Base-by-base conservation (phyloP, 2,329 filamentous ascomycete species). In the Thyridium curvatum region DNA sequence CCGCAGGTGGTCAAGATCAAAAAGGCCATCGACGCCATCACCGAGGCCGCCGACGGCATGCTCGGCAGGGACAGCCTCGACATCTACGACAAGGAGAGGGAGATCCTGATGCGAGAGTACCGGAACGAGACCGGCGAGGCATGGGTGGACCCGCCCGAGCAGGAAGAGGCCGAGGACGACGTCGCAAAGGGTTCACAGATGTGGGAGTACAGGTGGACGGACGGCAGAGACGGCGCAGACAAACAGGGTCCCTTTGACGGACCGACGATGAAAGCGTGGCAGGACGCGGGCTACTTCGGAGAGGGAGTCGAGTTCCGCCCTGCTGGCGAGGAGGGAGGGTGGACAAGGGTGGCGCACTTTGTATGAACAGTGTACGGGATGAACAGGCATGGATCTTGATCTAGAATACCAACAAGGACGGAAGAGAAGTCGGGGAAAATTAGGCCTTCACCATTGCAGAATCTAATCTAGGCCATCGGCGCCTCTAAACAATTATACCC, bases 191-290 rank as follows among this genome's bases (percentile, higher is more conserved):
- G 38, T 14, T 45, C 34, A 35, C 65, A 51, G 43, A 75, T 78
- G 70, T 98, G 91, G 90, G 86, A 97, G 61, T 98, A 88, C 59
- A 77, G 87, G 42, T 98, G 93, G 93, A 82, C 80, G 30, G 89
- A 95, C 58, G 87, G 86, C 14, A 74, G 89, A 31, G 91, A 95
- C 54, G 84, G 79, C 18, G 86, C 77, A 10, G 74, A 78, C 35
- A 75, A 77, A 41, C 88, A 98, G 60, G 93, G 93, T 0, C 91
- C 93, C 0, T 98, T 89, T 59, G 88, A 96, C 55, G 77, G 74
- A 8, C 60, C 72, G 5, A 91, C 84, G 30, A 97, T 98, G 93
- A 78, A 81, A 52, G 85, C 86, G 3, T 98, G 93, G 93, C 80
- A 84, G 49, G 80, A 86, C 45, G 88, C 88, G 17, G 93, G 93